These are phyloP conservation scores for Amanita pallidorosea DNA, from an alignment of 768 basidiomycete genomes.

Conservation along the genomic window DNA sequence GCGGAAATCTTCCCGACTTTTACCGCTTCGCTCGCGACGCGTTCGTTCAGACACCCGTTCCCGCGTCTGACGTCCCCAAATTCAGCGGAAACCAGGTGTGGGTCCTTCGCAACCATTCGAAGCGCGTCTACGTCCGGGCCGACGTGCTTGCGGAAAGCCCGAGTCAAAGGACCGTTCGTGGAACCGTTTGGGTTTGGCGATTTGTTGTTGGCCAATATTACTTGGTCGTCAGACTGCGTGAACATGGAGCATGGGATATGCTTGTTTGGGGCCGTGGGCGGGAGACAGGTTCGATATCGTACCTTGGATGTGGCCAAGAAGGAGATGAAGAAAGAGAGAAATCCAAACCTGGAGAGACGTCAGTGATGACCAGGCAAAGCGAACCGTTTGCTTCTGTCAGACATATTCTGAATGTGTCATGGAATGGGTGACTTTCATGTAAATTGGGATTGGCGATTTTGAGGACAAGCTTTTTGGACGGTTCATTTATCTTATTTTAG, in stretches of 20 bases:
- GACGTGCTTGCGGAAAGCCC: slow-evolving; percentile 4
- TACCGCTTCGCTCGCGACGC: slow-evolving; percentile 1
- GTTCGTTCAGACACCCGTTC: neutral
- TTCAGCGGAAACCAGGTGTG: neutral
- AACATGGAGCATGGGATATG: slow-evolving; percentile 1
- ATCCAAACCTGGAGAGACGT: slow-evolving; percentile 2
- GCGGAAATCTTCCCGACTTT: neutral
- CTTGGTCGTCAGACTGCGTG: neutral
- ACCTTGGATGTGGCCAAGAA: slow-evolving; percentile 3
- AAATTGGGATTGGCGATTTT: neutral
- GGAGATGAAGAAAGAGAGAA: slow-evolving; percentile 4
- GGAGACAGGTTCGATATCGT: slow-evolving; percentile 6
- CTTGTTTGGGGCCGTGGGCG: slow-evolving; percentile 2
- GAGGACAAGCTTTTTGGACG: neutral
- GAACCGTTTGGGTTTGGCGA: slow-evolving; percentile 5
- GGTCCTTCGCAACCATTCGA: slow-evolving; percentile 6
- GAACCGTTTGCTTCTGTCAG: slow-evolving; percentile 1
- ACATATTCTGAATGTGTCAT: neutral
- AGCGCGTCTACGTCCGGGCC: slow-evolving; percentile 4
- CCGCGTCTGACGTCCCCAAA: neutral
- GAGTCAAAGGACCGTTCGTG: neutral
- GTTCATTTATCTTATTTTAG: neutral
- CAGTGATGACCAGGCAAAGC: slow-evolving; percentile 1
- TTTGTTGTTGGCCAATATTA: slow-evolving; percentile 3
- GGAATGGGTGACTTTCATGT: neutral